These are phyloP conservation scores for Hericium coralloides DNA, from an alignment of 768 basidiomycete genomes.

Conservation along the genomic window DNA sequence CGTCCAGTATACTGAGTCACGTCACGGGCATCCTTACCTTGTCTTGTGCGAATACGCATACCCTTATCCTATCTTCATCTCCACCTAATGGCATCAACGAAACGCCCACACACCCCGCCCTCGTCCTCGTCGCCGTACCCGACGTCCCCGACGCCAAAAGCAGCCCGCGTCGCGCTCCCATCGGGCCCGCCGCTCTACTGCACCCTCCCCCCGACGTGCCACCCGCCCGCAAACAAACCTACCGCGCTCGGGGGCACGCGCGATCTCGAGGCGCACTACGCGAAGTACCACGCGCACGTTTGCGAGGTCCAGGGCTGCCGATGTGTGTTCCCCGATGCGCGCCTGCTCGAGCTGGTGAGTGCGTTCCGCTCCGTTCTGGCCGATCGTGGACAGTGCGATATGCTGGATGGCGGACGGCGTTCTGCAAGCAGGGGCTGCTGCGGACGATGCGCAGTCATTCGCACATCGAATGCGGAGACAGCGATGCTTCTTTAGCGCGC, in stretches of 20 bases:
- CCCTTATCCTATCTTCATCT: no score
- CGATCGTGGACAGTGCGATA: background rate
- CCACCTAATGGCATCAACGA: conserved; percentile 2
- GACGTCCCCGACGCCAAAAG: conserved; percentile 10
- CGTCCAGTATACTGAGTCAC: conserved; percentile 2
- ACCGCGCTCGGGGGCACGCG: conserved; percentile 55
- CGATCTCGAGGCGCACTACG: conserved; percentile 79
- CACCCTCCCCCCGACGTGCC: conserved; percentile 78
- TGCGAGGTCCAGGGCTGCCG: conserved; percentile 63
- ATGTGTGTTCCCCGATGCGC: conserved; percentile 79
- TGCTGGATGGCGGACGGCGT: background rate
- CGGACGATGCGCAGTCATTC: no score
- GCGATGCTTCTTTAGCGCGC: no score
- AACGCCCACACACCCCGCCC: conserved; percentile 8
- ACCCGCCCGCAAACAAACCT: conserved; percentile 40
- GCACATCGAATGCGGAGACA: no score
- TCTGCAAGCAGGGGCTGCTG: no score
- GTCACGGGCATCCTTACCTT: background rate
- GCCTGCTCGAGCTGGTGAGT: conserved; percentile 73
- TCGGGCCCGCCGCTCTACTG: conserved; percentile 36
- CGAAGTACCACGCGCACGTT: conserved; percentile 76
- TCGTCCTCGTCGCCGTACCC: conserved; percentile 3
- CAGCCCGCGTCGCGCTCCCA: background rate
- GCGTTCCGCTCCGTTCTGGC: background rate
- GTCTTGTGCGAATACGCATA: no score